Conservation (phyloP, 2,329 filamentous ascomycete genomes). For the Cladosporium sp. region DNA sequence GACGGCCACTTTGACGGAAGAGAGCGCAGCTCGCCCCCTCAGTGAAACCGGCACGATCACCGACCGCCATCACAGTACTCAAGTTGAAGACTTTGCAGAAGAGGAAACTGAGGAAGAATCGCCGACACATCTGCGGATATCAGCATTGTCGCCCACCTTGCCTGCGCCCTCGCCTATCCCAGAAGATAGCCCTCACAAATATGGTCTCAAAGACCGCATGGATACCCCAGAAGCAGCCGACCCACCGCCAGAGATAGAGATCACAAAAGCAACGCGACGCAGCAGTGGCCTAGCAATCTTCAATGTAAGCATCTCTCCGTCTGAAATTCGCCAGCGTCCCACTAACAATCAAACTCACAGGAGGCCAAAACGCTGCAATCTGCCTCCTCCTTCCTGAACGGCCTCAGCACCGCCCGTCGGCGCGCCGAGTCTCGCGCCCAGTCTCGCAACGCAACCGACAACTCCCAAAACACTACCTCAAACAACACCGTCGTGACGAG, state of each 20-base stretch:
- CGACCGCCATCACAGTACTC: slow-evolving; percentile 1
- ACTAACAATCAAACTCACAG: slow-evolving; percentile 15
- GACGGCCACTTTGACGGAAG: slow-evolving; percentile 21
- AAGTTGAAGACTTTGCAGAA: slow-evolving; percentile 11
- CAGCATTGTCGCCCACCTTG: slow-evolving; percentile 26
- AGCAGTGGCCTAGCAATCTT: slow-evolving; percentile 32
- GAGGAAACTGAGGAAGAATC: slow-evolving; percentile 10
- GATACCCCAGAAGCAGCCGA: slow-evolving; percentile 25
- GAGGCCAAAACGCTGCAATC: slow-evolving; percentile 31
- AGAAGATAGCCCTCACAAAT: slow-evolving; percentile 34
- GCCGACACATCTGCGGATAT: slow-evolving; percentile 11
- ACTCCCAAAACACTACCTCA: slow-evolving; percentile 14
- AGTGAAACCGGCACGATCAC: slow-evolving; percentile 26
- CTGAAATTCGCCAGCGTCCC: no score
- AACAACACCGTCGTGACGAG: slow-evolving; percentile 4
- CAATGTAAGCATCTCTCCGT: slow-evolving; percentile 24
- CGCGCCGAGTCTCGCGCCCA: slow-evolving; percentile 25
- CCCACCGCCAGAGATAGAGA: slow-evolving; percentile 20
- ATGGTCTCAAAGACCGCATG: slow-evolving; percentile 30
- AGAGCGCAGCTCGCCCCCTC: slow-evolving; percentile 18
- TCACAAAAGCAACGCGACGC: slow-evolving; percentile 25
- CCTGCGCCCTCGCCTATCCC: slow-evolving; percentile 30
- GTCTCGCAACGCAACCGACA: slow-evolving; percentile 15
- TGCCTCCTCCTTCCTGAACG: slow-evolving; percentile 31
- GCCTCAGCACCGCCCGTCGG: slow-evolving; percentile 28